Evolutionary conservation across 441 rosid genomes (phyloP), one percentile per base, ranked within the genome.

Genomic region (Adansonia rubrostipa): DNA sequence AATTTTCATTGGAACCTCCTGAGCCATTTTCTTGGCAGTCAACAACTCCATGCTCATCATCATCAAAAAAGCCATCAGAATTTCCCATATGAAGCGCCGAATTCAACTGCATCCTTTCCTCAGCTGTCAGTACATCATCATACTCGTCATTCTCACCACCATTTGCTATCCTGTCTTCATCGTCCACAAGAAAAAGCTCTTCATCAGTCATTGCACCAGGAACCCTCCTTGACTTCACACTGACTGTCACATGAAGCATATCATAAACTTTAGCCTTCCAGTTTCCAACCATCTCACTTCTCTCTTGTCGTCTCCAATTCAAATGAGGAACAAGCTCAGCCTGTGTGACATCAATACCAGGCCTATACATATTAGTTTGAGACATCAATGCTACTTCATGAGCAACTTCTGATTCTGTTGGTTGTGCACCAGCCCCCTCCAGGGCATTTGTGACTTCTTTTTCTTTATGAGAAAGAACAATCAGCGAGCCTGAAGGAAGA

Each of bases 121-220:
- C 99, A 69, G 95, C 87, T 3, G 99, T 95, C 86, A 95, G 77
- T 22, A 93, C 92, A 42, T 88, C 99, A 75, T 90, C 97, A 71
- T 89, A 92, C 47, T 91, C 96, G 53, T 91, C 90, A 24, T 86
- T 79, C 4, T 91, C 97, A 60, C 87, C 90, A 75, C 89, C 89
- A 78, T 87, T 89, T 40, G 80, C 92, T 71, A 85, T 68, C 79
- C 89, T 85, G 19, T 91, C 96, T 76, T 90, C 99, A 65, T 90
- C 90, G 68, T 91, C 97, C 79, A 82, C 96, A 1, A 98, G 85
- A 85, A 96, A 95, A 64, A 96, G 96, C 78, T 94, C 99, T 82
- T 94, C 98, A 81, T 94, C 99, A 68, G 98, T 94, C 96, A 94
- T 89, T 76, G 99, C 99, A 83, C 99, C 99, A n/a, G 98, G 99